phyloP scores from a whole-genome alignment of 495 filamentous ascomycete genomes.

The Annulohypoxylon nitens region DNA sequence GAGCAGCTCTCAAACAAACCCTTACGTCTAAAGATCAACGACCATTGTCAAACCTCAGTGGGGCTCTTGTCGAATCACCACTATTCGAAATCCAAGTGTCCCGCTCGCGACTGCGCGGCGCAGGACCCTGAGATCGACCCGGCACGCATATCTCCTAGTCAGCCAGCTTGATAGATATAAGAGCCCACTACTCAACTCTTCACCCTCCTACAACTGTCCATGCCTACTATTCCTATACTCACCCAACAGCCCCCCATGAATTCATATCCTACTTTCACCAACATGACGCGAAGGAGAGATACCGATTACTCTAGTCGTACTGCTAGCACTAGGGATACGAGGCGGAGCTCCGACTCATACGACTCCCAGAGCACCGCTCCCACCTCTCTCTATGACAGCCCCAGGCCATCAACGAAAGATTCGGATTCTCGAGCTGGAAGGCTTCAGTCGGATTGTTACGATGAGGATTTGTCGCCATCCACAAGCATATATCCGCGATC shows the following conservation, averaged over 20 bases:
- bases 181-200: constrained; percentile 6
- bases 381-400: constrained; percentile 72
- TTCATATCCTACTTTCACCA: constrained; percentile 41
- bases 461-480: constrained; percentile 61
- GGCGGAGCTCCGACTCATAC: constrained; percentile 72
- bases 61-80: constrained; percentile 42
- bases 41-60: constrained; percentile 50
- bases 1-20: constrained; percentile 49
- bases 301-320: constrained; percentile 55
- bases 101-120: constrained; percentile 45
- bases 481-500: constrained; percentile 68
- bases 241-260: constrained; percentile 33
- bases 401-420: constrained; percentile 63
- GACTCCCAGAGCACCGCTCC: constrained; percentile 76
- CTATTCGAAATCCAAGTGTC: constrained; percentile 42
- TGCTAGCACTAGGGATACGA: constrained; percentile 69
- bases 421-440: constrained; percentile 55
- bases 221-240: constrained; percentile 15
- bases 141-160: constrained; percentile 26
- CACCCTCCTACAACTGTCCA: constrained; percentile 26
- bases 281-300: constrained; percentile 47
- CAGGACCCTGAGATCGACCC: constrained; percentile 45
- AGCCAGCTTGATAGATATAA: constrained; percentile 43
- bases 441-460: constrained; percentile 56
- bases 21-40: constrained; percentile 48